A percentile compares a stretch with the other conserved stretches of the same genome.
These are phyloP conservation scores for Trichoderma sp. DNA, from an alignment of 2,329 filamentous ascomycete species.

Conservation along the genomic window DNA sequence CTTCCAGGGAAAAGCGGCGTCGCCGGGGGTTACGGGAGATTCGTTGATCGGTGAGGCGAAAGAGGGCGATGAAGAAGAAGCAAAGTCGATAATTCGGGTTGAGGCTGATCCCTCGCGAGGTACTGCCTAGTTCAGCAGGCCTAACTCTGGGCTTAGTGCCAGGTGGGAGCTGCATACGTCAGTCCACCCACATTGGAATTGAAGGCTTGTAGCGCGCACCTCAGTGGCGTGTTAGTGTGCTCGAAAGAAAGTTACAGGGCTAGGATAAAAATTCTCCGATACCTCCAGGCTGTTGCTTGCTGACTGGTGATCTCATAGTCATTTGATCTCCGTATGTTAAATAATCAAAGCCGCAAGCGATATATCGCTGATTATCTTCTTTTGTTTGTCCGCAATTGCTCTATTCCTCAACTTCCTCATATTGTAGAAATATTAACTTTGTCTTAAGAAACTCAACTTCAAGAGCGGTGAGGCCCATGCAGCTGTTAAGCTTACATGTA, in stretches of 20 bases:
- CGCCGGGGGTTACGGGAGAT: conserved; percentile 20
- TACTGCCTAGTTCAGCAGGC: not conserved
- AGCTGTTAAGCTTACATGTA: not conserved
- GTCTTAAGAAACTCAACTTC: not conserved
- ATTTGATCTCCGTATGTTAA: not conserved
- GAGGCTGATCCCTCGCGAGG: not conserved
- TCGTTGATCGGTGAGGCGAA: not conserved
- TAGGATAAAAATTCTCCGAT: not conserved
- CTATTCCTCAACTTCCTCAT: not conserved
- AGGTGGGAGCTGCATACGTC: conserved; percentile 12
- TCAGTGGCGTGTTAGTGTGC: conserved; percentile 6
- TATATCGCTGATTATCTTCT: not conserved
- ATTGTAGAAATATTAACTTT: not conserved
- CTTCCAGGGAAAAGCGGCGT: conserved; percentile 18
- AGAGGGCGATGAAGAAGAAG: not conserved
- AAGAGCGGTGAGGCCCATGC: not conserved
- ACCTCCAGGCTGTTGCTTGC: too few relatives aligned
- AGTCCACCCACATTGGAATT: not conserved
- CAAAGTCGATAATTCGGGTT: not conserved
- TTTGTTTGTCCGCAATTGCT: not conserved
- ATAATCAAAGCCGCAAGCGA: not conserved
- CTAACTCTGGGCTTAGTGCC: not conserved
- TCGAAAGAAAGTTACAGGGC: not conserved
- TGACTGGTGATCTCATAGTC: not conserved
- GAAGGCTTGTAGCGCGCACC: not conserved